Base-by-base conservation (phyloP, 352 stramenopile genomes). In the Phytophthora pinifolia region DNA sequence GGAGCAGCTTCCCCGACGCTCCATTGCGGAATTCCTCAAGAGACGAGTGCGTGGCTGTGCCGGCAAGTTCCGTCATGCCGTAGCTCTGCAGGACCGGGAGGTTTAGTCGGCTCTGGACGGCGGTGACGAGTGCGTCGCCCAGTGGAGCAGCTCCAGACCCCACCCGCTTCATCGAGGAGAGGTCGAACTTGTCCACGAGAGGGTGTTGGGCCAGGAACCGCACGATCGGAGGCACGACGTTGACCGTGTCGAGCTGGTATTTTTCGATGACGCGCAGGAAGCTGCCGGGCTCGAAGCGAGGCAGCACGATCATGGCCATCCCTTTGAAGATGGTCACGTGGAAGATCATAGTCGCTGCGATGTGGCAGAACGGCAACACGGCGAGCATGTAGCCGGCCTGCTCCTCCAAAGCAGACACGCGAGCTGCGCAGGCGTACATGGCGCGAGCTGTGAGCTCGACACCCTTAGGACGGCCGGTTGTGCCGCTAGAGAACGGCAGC, bases 301-400 rank as follows among this genome's bases (percentile, higher is more conserved):
- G 88, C 18, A 96, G 79, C 2, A 96, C 88, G 29, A 98, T 80
- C 12, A 95, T 66, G 12, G 79, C 76, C 15, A 81, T 60, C 8
- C 83, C 83, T 54, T 87, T 81, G 72, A 89, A 89, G 31, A 92
- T 72, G 22, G 72, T 72, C 56, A 91, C 80, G 39, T 98, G 72
- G 39, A 96, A 68, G 20, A 94, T 81, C 36, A 86, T 80, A 3
- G 79, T 73, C 30, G 86, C 90, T 64, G 97, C 98, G 47, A 98
- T 98, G 62, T 98, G 94, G 77, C 96, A 98, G 54, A 98, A 97
- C 17, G 95, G 94, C n/a, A 98, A 69, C 22, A 92, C 50, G 1
- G 56, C 66, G 20, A 96, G 54, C 22, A 66, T 54, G 45, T 58
- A 59, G 9, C 64, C 47, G 0, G 61, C 29, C 32, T 63, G 46